Evolutionary conservation across 176 grass and related monocot genomes (phyloP).

Genomic region (Bonia amplexicaulis): DNA sequence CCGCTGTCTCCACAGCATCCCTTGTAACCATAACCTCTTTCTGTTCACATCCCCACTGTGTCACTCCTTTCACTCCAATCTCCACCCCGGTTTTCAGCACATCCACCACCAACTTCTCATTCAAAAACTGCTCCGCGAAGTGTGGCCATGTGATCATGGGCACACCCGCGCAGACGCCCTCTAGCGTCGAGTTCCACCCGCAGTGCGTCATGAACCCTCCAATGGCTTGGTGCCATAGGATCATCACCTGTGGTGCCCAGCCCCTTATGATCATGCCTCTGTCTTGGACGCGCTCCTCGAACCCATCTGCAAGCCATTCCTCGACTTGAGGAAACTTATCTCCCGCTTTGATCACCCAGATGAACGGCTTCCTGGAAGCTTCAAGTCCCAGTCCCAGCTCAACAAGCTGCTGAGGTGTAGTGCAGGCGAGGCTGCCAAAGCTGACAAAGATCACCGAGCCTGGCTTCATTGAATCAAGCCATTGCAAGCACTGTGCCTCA

Average conservation of each 20-base stretch:
- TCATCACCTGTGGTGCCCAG: constrained; percentile 62
- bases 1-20: constrained; percentile 18
- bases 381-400: constrained; percentile 70
- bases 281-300: constrained; percentile 39
- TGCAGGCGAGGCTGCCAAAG: constrained; percentile 58
- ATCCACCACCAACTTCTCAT: constrained; percentile 60
- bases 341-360: constrained; percentile 69
- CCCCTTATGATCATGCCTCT: constrained; percentile 48
- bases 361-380: constrained; percentile 48
- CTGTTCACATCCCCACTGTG: constrained; percentile 19
- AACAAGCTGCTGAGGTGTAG: constrained; percentile 42
- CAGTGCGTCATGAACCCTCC: constrained; percentile 51
- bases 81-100: constrained; percentile 53
- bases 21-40: constrained; percentile 34
- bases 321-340: constrained; percentile 41
- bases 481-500: constrained; percentile 44
- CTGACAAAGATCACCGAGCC: constrained; percentile 62
- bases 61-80: constrained; percentile 33
- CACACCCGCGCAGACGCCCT: constrained; percentile 44
- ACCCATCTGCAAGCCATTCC: constrained; percentile 57
- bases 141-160: constrained; percentile 71
- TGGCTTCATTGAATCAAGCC: constrained; percentile 48
- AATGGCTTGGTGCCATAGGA: constrained; percentile 55
- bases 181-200: constrained; percentile 45
- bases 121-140: constrained; percentile 55